Conservation (phyloP, 306 rosid species). For the Hippophae rhamnoides region DNA sequence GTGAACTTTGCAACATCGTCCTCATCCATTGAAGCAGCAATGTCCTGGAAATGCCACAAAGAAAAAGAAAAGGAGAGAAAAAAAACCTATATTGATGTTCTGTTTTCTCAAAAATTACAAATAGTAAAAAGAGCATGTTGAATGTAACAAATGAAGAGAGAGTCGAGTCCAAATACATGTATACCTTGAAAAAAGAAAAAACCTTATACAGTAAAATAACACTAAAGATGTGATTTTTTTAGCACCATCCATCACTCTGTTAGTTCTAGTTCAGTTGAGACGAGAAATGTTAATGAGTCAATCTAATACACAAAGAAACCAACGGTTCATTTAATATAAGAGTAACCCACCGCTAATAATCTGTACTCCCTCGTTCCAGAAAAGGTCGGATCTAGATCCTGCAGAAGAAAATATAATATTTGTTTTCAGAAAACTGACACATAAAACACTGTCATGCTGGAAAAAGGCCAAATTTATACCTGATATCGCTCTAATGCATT, state of each 20-base stretch:
- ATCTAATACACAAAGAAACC: background rate
- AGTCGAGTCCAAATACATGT: too few relatives aligned
- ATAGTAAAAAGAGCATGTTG: too few relatives aligned
- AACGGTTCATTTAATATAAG: background rate
- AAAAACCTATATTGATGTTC: too few relatives aligned
- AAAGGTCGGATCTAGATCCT: slow-evolving; percentile 96
- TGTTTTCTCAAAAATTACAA: too few relatives aligned
- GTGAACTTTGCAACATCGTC: slow-evolving; percentile 79
- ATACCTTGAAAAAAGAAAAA: too few relatives aligned
- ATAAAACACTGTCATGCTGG: slow-evolving; percentile 17
- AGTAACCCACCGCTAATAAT: slow-evolving; percentile 59
- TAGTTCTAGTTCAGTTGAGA: too few relatives aligned
- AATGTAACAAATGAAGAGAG: too few relatives aligned
- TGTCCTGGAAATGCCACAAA: slow-evolving; percentile 37
- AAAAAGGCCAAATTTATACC: slow-evolving; percentile 37
- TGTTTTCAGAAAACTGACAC: slow-evolving; percentile 13
- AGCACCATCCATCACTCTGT: too few relatives aligned
- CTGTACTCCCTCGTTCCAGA: slow-evolving; percentile 80
- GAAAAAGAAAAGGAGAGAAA: too few relatives aligned
- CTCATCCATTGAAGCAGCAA: slow-evolving; percentile 75
- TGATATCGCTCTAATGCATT: slow-evolving; percentile 79
- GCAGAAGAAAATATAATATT: slow-evolving; percentile 27
- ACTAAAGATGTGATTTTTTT: too few relatives aligned
- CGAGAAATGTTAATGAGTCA: background rate
- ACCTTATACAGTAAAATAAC: too few relatives aligned